Percentiles rank a stretch among this genome's conserved stretches.
Conservation (phyloP, 192 early-diverging fungal species). For the Chytriomyces confervae region DNA sequence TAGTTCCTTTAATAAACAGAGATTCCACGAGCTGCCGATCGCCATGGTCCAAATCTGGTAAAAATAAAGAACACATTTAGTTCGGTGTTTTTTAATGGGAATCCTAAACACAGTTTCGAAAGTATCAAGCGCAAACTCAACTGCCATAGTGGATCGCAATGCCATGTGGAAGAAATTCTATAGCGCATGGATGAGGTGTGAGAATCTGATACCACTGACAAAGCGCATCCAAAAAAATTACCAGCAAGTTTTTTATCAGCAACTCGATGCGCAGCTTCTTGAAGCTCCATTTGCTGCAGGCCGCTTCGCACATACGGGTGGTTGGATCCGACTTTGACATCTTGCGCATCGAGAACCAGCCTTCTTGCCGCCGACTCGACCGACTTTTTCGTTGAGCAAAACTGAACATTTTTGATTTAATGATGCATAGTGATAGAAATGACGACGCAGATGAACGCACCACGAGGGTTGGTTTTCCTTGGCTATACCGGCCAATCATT, state of each 20-base stretch:
- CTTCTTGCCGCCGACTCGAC: slow-evolving; percentile 44
- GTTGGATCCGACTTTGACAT: slow-evolving; percentile 15
- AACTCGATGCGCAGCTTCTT: slow-evolving; percentile 14
- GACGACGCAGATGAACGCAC: slow-evolving; percentile 22
- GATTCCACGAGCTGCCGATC: slow-evolving; percentile 64
- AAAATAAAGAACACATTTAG: slow-evolving; percentile 6
- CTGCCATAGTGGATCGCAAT: slow-evolving; percentile 76
- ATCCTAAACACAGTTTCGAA: background rate
- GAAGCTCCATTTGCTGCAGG: slow-evolving; percentile 35
- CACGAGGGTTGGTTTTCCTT: slow-evolving; percentile 53
- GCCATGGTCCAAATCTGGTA: slow-evolving; percentile 40
- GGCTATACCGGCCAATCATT: slow-evolving; percentile 42
- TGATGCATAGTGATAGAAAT: background rate
- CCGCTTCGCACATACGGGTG: slow-evolving; percentile 52
- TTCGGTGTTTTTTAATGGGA: background rate
- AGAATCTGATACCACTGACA: no score
- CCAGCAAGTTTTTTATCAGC: slow-evolving; percentile 53
- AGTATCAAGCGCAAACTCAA: slow-evolving; percentile 16
- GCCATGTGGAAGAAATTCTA: slow-evolving; percentile 62
- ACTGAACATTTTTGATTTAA: slow-evolving; percentile 27
- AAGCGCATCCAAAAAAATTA: slow-evolving; percentile 11
- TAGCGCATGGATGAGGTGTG: no score
- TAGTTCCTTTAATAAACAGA: slow-evolving; percentile 54
- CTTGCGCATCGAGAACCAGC: slow-evolving; percentile 35
- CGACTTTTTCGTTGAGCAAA: slow-evolving; percentile 58